phyloP scores from a whole-genome alignment of 2,329 filamentous ascomycete species.

The Tolypocladium album region DNA sequence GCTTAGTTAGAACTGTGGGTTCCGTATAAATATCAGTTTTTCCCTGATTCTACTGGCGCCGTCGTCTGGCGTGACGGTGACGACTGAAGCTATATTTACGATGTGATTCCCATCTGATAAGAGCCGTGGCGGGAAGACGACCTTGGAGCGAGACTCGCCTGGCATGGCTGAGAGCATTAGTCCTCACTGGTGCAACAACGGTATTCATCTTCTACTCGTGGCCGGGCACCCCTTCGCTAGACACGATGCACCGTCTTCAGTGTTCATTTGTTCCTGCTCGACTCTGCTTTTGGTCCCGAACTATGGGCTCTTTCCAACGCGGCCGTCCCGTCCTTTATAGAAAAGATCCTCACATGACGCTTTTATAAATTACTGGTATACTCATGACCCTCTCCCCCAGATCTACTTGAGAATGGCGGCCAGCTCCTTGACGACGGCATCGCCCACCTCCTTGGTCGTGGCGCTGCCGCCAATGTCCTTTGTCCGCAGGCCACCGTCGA shows the following conservation, averaged over 20 bases:
- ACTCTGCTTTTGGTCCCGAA: neutral
- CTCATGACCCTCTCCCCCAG: neutral
- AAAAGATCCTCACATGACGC: neutral
- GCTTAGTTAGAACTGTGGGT: neutral
- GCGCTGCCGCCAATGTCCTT: constrained; percentile 74
- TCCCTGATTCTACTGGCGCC: neutral
- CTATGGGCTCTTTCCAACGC: neutral
- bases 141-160: neutral
- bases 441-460: constrained; percentile 61
- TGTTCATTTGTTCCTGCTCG: neutral
- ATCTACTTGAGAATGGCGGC: constrained; percentile 47
- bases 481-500: constrained; percentile 70
- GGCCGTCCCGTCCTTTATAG: neutral
- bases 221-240: neutral
- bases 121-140: neutral
- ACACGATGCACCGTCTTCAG: neutral
- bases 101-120: no score
- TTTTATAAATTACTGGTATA: neutral
- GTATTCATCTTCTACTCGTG: neutral
- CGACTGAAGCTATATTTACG: no score
- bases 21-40: neutral
- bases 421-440: constrained; percentile 66
- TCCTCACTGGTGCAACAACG: no score
- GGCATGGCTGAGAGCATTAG: neutral
- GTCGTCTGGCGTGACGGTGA: neutral